A percentile compares a stretch with the other conserved stretches of the same genome.
Conservation (phyloP, 768 basidiomycete species). For the Clitopilus passeckerianus region DNA sequence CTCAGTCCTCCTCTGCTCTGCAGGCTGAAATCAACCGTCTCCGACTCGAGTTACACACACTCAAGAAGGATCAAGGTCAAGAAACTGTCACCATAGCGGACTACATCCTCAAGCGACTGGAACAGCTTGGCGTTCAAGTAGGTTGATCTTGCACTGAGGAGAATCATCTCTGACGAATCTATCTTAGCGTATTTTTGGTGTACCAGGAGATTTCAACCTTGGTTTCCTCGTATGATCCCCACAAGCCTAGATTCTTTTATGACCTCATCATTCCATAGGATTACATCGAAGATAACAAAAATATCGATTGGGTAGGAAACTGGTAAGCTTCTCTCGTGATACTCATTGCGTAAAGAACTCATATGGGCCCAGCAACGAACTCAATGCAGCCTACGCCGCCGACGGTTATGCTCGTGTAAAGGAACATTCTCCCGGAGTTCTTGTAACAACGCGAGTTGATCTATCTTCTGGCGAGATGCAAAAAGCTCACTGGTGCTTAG, state of each 20-base stretch:
- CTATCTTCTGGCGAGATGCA: no score
- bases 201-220: slow-evolving; percentile 87
- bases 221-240: slow-evolving; percentile 43
- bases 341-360: not conserved
- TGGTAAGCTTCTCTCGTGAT: slow-evolving; percentile 38
- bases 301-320: slow-evolving; percentile 84
- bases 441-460: slow-evolving; percentile 66
- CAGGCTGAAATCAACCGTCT: slow-evolving; percentile 44
- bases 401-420: slow-evolving; percentile 93
- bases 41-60: slow-evolving; percentile 35
- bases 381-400: slow-evolving; percentile 87
- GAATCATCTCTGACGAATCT: not conserved
- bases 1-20: slow-evolving; percentile 19
- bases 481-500: no score
- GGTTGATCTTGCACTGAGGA: slow-evolving; percentile 1
- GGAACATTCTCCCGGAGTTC: slow-evolving; percentile 61
- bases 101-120: slow-evolving; percentile 53
- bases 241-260: not conserved
- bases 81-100: slow-evolving; percentile 43
- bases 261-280: slow-evolving; percentile 42
- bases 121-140: slow-evolving; percentile 57
- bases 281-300: slow-evolving; percentile 73
- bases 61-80: slow-evolving; percentile 28
- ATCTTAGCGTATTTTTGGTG: slow-evolving; percentile 72
- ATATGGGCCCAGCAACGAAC: slow-evolving; percentile 60